Evolutionary conservation across 2,329 filamentous ascomycete genomes (phyloP).

Genomic region (Aureobasidium uvarum): DNA sequence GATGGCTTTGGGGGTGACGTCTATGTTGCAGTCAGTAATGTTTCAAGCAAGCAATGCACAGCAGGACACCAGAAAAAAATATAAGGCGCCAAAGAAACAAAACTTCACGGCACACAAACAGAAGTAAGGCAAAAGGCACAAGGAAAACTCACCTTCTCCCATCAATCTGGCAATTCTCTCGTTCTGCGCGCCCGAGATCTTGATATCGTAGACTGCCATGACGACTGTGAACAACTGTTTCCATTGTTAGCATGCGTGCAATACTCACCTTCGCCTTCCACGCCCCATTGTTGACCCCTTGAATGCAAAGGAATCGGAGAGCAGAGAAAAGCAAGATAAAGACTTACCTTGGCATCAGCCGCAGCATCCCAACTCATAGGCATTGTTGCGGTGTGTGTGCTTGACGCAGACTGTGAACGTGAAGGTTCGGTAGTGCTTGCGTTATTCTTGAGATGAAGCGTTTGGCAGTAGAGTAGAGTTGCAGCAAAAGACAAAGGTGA

Average conservation of each 20-base stretch:
- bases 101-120: no score
- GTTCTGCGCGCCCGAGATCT: conserved; percentile 31
- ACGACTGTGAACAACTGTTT: conserved; percentile 34
- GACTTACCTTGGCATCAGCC: conserved; percentile 35
- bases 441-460: no score
- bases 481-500: no score
- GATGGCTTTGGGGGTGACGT: conserved; percentile 38
- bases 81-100: no score
- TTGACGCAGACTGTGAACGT: no score
- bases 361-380: conserved; percentile 37
- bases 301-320: neutral
- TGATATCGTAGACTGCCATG: conserved; percentile 37
- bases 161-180: conserved; percentile 34
- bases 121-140: no score
- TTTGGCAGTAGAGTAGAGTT: no score
- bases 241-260: neutral
- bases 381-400: conserved; percentile 30
- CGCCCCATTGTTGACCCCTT: neutral
- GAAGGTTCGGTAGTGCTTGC: neutral
- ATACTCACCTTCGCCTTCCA: no score
- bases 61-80: neutral
- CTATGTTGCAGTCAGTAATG: conserved; percentile 24
- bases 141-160: conserved; percentile 32
- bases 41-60: neutral
- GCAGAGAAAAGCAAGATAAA: neutral